Base-by-base conservation (phyloP, 371 early-diverging fungal species). In the Dentiscutata heterogama region DNA sequence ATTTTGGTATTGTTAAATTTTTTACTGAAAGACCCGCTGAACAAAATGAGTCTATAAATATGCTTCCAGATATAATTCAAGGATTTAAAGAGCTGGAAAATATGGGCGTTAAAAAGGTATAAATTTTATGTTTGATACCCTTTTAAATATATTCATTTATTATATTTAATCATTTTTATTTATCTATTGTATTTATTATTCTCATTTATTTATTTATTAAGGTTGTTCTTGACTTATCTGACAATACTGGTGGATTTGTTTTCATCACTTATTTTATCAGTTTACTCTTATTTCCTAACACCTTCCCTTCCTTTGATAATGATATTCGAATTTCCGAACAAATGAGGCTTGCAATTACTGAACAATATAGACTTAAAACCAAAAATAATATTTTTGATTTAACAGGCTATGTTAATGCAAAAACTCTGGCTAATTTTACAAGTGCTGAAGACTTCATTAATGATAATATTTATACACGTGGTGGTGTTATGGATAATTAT, bases 221-320 rank as follows among this genome's bases (percentile, higher is more conserved):
- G 51, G 50, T 71, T 50, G 51, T 71, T 18, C 35, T 71, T 27
- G 72, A 71, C 25, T 16, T 71, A n/a, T 71, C 72, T 50, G 50
- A 71, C 50, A 71, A 71, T 2, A 13, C 13, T n/a, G 72, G 72
- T 10, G 72, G 72, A 25, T 50, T n/a, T 14, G 22, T 39, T 71
- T 3, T 50, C 10, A 1, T 46, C 50, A 10, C 72, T 16, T 25
- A 50, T 50, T 71, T 50, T 35, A 14, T 51, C 27, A 71, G 50
- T 27, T 14, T 14, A 13, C 51, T 71, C 7, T 71, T 71, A 50
- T 42, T 71, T 25, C 16, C 72, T 31, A 16, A n/a, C 16, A 56
- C 56, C 56, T 4, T 56, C 56, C n/a, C n/a, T 56, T n/a, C 56
- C n/a, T 14, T 20, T 56, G 56, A 56, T 11, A 18, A 14, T 4